Conservation (phyloP, 805 yeast genomes). For the Wickerhamiella qilinensis region DNA sequence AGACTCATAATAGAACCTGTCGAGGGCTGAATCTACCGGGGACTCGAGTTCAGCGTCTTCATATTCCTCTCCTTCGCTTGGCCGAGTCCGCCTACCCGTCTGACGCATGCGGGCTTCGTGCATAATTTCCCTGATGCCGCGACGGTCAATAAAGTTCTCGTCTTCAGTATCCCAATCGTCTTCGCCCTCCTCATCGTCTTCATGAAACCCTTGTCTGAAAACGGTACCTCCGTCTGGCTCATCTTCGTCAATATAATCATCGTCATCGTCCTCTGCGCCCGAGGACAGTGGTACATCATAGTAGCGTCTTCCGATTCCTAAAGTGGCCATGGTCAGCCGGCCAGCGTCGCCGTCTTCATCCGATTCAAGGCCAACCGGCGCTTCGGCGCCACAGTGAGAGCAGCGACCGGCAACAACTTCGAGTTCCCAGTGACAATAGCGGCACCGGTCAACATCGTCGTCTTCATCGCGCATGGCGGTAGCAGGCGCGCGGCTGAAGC, state of each 20-base stretch:
- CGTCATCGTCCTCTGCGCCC: too few species aligned
- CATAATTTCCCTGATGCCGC: neutral
- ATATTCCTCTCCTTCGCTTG: neutral
- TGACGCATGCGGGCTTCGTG: neutral
- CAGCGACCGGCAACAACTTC: constrained; percentile 38
- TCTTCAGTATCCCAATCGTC: neutral
- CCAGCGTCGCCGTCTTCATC: too few species aligned
- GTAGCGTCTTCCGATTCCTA: too few species aligned
- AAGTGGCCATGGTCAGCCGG: too few species aligned
- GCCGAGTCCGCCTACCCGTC: neutral
- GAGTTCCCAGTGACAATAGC: constrained; percentile 56
- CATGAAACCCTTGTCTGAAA: too few species aligned
- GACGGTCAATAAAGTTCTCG: neutral
- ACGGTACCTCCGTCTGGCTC: too few species aligned
- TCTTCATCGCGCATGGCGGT: constrained; percentile 33
- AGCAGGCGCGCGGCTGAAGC: too few species aligned
- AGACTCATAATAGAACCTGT: neutral
- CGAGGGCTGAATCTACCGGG: too few species aligned
- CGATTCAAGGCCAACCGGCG: too few species aligned
- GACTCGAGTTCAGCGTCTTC: neutral
- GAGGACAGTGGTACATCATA: too few species aligned
- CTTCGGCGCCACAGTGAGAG: constrained; percentile 28
- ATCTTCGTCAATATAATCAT: too few species aligned
- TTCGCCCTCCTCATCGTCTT: neutral
- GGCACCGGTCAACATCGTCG: constrained; percentile 54